Base-by-base conservation (phyloP, 1,139 yeast species). In the Suhomyces terraborum region DNA sequence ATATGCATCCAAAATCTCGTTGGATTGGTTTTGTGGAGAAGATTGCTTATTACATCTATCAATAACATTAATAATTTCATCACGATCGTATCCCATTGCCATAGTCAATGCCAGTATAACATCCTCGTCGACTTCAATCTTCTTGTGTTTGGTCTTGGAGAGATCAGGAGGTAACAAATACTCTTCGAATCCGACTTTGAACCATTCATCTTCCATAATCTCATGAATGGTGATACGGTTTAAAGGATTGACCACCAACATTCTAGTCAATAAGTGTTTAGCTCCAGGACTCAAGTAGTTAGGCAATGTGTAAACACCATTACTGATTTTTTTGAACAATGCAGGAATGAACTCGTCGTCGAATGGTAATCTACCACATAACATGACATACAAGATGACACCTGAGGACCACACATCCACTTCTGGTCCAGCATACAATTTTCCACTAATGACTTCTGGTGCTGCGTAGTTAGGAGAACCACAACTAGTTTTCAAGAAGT, bases 371-470 rank as follows among this genome's bases (percentile, higher is more conserved):
- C 98, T 77, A 27, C 99, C 98, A 67, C 98, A 93, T 41, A 93
- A 75, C 96, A 93, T 89, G 36, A 94, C 98, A 56, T 91, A 93
- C 46, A 93, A 73, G 42, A 94, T 93, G 36, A 94, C 98, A 54
- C 99, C 98, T 54, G 96, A 86, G 0, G 96, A 87, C 99, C 99
- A 94, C 40, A 94, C 98, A 62, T 94, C 98, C 37, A 93, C 98
- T 66, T 93, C 98, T 2, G 98, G 98, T 4, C 98, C 98, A 1
- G 98, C 98, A 58, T 93, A 93, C 44, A 93, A 75, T 61, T 94
- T 91, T 34, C 98, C 98, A 51, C 94, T 82, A 46, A 93, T 93
- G 35, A 93, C 98, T 64, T 93, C 98, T 0, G 98, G 98, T 0
- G 98, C 98, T 2, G 98, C 98, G 60, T 93, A 93, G 60, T 93